Percentiles rank a stretch among this genome's conserved stretches.
These are phyloP conservation scores for Xylaria venustula DNA, from an alignment of 495 filamentous ascomycete genomes.

Conservation along the genomic window DNA sequence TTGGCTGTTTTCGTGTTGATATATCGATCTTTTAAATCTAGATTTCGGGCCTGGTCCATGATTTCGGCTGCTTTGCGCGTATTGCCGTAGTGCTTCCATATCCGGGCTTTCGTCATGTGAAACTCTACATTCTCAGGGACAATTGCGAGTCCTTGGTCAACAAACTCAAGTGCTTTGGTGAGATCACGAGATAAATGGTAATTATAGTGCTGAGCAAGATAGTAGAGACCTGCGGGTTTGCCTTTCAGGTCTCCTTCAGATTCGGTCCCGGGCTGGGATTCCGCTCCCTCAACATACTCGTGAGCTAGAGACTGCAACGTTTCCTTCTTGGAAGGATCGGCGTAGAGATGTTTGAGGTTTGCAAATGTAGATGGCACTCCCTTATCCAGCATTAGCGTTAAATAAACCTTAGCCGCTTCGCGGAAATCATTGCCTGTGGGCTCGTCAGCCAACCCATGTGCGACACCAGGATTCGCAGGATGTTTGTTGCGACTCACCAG, in stretches of 20 bases:
- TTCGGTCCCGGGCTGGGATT: conserved; percentile 41
- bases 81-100: conserved; percentile 90
- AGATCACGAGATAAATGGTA: conserved; percentile 85
- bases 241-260: conserved; percentile 64
- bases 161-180: conserved; percentile 72
- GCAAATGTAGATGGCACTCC: conserved; percentile 96
- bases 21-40: conserved; percentile 89
- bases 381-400: conserved; percentile 85
- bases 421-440: conserved; percentile 73
- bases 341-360: conserved; percentile 90
- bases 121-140: conserved; percentile 82
- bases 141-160: conserved; percentile 78
- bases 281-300: conserved; percentile 63
- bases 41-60: conserved; percentile 82
- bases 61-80: conserved; percentile 73
- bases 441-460: background rate
- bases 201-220: conserved; percentile 95
- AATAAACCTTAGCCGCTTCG: conserved; percentile 73
- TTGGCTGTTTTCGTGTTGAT: conserved; percentile 99
- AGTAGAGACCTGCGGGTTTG: conserved; percentile 77
- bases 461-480: background rate
- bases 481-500: conserved; percentile 51
- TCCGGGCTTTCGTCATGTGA: conserved; percentile 90
- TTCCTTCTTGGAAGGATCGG: conserved; percentile 70
- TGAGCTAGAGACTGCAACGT: conserved; percentile 74